These are phyloP conservation scores for Echites panduratus DNA, from an alignment of 257 asterid species.

Conservation along the genomic window DNA sequence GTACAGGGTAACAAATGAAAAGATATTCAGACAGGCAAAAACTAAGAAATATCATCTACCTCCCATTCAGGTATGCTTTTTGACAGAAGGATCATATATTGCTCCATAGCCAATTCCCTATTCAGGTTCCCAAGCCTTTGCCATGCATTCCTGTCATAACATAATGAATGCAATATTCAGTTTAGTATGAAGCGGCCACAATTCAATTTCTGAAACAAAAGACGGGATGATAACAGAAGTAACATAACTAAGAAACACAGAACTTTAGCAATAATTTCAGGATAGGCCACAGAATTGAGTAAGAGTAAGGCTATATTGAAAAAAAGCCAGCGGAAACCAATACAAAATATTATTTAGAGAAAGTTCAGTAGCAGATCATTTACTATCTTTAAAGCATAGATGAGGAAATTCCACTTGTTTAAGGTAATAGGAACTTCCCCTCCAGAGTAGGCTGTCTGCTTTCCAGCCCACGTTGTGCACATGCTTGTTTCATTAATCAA, in stretches of 20 bases:
- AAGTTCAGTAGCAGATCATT: not conserved
- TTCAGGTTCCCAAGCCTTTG: constrained; percentile 48
- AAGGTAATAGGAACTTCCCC: not conserved
- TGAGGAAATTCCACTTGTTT: not conserved
- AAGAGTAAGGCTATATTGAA: too few relatives aligned
- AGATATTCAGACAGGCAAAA: not conserved
- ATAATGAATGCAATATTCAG: not conserved
- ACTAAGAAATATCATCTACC: constrained; percentile 16
- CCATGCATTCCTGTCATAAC: constrained; percentile 56
- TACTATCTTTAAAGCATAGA: not conserved
- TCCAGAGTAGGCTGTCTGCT: not conserved
- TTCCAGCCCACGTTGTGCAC: not conserved
- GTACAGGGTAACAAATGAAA: not conserved
- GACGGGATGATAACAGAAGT: not conserved
- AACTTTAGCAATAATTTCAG: not conserved
- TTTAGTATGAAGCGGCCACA: not conserved
- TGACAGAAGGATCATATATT: constrained; percentile 41
- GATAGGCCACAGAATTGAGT: not conserved
- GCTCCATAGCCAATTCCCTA: constrained; percentile 58
- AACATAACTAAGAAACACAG: not conserved
- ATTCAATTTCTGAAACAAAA: not conserved
- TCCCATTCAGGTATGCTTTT: constrained; percentile 45
- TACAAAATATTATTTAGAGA: too few relatives aligned
- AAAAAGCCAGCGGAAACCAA: too few relatives aligned
- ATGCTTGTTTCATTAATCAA: not conserved